Evolutionary conservation across 345 rosid genomes (phyloP), one percentile per base, ranked within the genome.

Genomic region (Eucalyptus cloeziana): DNA sequence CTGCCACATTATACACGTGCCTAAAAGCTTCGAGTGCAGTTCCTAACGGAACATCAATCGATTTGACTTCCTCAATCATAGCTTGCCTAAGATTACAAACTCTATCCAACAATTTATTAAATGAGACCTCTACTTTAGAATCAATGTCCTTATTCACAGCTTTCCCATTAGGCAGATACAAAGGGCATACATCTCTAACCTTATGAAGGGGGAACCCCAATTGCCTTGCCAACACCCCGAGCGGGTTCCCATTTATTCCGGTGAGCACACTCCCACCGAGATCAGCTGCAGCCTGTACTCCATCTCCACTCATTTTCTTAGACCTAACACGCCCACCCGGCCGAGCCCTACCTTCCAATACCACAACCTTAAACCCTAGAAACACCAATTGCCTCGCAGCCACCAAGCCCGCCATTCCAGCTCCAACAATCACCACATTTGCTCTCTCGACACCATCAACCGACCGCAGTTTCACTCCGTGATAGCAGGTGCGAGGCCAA

Each of bases 261-360:
- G 99, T 98, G 86, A 97, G 93, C n/a, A 98, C 99, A 54, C 99
- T 96, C 52, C 99, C 99, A 27, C 99, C 99, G 33, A 96, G 92
- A 93, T 97, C 99, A 22, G 95, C 98, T 71, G 95, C 97, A 17
- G 99, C 98, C 86, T 92, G 93, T 62, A 96, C 94, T 71, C 97
- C 96, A 71, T 94, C 97, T 19, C 99, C 99, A 62, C 92, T 93
- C 98, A 97, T 94, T 69, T 91, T 94, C 91, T 92, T 94, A 3
- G 98, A 97, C 92, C 96, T 96, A 27, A 98, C 99, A 5, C 98
- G 96, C 8, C 99, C 99, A 2, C 99, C 98, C 0, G 98, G 98
- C 88, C 99, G 90, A 37, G 91, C 93, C 90, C 99, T 94, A 40
- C 99, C 99, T 93, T 97, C 99, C 93, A 97, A 93, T 88, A 98